Conservation (phyloP, 2,329 filamentous ascomycete genomes). For the Periconia macrospinosa region DNA sequence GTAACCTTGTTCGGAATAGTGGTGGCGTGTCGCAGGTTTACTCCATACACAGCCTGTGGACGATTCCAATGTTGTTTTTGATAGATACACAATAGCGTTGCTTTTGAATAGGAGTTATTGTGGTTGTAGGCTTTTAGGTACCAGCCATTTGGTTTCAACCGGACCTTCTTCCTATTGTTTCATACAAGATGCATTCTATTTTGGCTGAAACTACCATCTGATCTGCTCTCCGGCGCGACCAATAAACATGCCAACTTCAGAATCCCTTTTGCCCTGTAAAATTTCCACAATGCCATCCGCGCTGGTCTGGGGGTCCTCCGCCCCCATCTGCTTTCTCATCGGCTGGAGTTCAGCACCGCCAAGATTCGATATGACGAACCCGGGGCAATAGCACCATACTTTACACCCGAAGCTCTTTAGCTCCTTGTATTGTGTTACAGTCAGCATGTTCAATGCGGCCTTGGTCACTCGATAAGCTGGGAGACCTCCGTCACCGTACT, state of each 20-base stretch:
- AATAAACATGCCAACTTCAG: conserved; percentile 28
- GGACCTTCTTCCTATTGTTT: too few relatives aligned
- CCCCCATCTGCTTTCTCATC: conserved; percentile 14
- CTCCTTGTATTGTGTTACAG: conserved; percentile 44
- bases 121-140: too few relatives aligned
- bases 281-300: conserved; percentile 35
- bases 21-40: too few relatives aligned
- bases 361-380: conserved; percentile 34
- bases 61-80: too few relatives aligned
- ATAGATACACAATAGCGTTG: too few relatives aligned
- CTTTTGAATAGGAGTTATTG: too few relatives aligned
- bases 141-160: too few relatives aligned
- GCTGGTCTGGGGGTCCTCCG: conserved; percentile 36
- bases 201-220: too few relatives aligned
- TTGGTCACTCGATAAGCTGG: conserved; percentile 39
- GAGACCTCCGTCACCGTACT: conserved; percentile 1
- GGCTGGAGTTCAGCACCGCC: conserved; percentile 19
- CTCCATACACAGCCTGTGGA: too few relatives aligned
- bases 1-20: too few relatives aligned
- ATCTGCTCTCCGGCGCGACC: too few relatives aligned
- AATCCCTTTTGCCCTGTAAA: conserved; percentile 33
- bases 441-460: conserved; percentile 41
- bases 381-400: conserved; percentile 35
- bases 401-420: conserved; percentile 26
- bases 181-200: too few relatives aligned